A percentile compares a stretch with the other conserved stretches of the same genome.
These are phyloP conservation scores for Ammopiptanthus mongolicus DNA, from an alignment of 306 rosid species.

Conservation along the genomic window DNA sequence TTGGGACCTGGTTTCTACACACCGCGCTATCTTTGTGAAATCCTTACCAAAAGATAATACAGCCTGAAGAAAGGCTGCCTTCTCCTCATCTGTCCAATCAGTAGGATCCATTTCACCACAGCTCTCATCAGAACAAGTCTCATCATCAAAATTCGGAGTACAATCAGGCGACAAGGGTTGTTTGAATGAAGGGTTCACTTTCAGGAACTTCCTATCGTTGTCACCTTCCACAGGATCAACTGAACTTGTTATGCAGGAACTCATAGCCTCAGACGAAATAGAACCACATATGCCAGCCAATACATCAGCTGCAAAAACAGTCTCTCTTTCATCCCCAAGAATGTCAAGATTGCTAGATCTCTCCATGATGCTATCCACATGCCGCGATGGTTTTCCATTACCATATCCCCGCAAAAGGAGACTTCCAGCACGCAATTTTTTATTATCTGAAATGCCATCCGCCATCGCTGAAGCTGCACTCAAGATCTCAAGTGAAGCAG, in stretches of 20 bases:
- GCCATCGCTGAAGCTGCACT: conserved; percentile 82
- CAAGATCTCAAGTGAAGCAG: conserved; percentile 78
- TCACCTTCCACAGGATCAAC: conserved; percentile 54
- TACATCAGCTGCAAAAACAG: conserved; percentile 86
- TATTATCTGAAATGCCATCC: conserved; percentile 40
- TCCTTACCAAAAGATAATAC: conserved; percentile 81
- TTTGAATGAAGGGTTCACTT: conserved; percentile 34
- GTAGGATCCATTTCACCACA: conserved; percentile 79
- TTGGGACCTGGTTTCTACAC: conserved; percentile 66
- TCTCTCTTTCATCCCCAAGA: conserved; percentile 67
- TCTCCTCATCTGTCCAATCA: conserved; percentile 92
- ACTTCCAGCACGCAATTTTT: conserved; percentile 38
- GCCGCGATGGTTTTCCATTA: conserved; percentile 34
- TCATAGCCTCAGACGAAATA: conserved; percentile 77
- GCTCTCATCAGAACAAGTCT: conserved; percentile 89
- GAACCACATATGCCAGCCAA: conserved; percentile 90
- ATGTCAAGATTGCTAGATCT: conserved; percentile 49
- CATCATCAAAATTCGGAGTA: conserved; percentile 54
- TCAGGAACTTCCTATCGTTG: conserved; percentile 48
- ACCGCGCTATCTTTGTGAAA: conserved; percentile 58
- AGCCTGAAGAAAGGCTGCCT: conserved; percentile 71
- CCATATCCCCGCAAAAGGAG: conserved; percentile 44
- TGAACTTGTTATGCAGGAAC: conserved; percentile 77
- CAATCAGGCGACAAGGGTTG: conserved; percentile 38
- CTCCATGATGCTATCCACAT: conserved; percentile 31